Base-by-base conservation (phyloP, 2,329 filamentous ascomycete species). In the Aureobasidium zeae region DNA sequence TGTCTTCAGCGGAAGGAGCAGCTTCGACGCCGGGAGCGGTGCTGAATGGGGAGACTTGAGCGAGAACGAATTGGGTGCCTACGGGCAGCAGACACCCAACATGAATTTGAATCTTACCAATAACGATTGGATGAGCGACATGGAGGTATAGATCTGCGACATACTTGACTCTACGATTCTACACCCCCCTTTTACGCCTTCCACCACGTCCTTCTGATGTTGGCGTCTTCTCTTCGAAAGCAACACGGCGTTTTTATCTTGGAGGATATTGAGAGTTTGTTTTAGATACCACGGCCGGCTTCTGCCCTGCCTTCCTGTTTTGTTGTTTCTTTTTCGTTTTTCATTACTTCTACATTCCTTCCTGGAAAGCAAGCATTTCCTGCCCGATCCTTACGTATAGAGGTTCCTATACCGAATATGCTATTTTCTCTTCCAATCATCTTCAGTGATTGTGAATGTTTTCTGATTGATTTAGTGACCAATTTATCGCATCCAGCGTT, bases 1-100 rank as follows among this genome's bases (percentile, higher is more conserved):
- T 37, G 84, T 86, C 49, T 64, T 83, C n/a, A 85, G 81, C 54
- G 83, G 83, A 0, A 73, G 82, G 41, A 86, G 83, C 51, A 87
- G 82, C 51, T 91, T 89, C 54, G 86, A 93, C 57, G 62, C 61
- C 4, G 85, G 81, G 46, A 84, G 70, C 37, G 74, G 73, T 31
- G 72, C 71, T 46, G 74, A 88, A 56, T 83, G 83, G 46, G 81
- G 83, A 33, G 80, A 76, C 11, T 32, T 42, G 77, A 86, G 47
- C 72, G 73, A 39, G 79, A 82, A 51, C 54, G 59, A 60, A 35
- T 55, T 59, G 37, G 37, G 37, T 17, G 12, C 19, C 20, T 41
- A 16, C 13, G 28, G 20, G 16, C 26, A 30, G 36, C 36, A 31
- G 19, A 32, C 37, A 12, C 28, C 28, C 12, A 39, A 32, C 37